These are phyloP conservation scores for Pyrenochaeta sp. DNA, from an alignment of 2,329 filamentous ascomycete genomes.

Conservation along the genomic window DNA sequence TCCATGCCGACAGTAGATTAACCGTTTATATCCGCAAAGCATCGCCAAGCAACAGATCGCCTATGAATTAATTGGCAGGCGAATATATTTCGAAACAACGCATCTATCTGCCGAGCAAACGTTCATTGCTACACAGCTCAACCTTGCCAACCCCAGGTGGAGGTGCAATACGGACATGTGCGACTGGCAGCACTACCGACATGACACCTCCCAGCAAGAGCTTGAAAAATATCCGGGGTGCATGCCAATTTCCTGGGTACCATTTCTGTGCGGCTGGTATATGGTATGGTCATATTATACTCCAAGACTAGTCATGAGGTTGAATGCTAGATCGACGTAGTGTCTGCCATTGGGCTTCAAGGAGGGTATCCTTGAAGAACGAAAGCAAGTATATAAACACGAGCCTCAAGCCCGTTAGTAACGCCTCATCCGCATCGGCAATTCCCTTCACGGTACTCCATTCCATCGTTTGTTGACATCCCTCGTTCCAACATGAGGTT, in stretches of 20 bases:
- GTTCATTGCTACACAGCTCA: not conserved
- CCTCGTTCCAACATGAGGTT: conserved; percentile 36
- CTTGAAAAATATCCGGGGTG: conserved; percentile 11
- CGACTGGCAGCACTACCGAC: conserved; percentile 4
- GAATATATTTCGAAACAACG: conserved; percentile 19
- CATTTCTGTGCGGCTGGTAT: conserved; percentile 11
- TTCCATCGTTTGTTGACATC: not conserved
- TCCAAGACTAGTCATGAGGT: conserved; percentile 4
- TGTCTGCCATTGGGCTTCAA: conserved; percentile 2
- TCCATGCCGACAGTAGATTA: conserved; percentile 20
- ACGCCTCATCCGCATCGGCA: conserved; percentile 6
- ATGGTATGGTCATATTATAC: conserved; percentile 17
- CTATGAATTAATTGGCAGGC: conserved; percentile 15
- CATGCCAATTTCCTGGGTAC: conserved; percentile 11
- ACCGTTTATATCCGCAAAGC: conserved; percentile 14
- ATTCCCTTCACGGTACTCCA: conserved; percentile 1
- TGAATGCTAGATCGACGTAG: conserved; percentile 12
- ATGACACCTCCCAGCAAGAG: not conserved
- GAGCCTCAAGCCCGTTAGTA: not conserved
- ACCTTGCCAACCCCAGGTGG: not conserved
- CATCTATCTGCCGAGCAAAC: conserved; percentile 9
- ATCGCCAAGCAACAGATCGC: conserved; percentile 11
- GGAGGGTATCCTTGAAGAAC: not conserved
- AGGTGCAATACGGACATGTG: not conserved
- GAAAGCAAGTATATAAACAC: conserved; percentile 16